These are phyloP conservation scores for Populus hybrid DNA, from an alignment of 441 rosid genomes.

Conservation along the genomic window DNA sequence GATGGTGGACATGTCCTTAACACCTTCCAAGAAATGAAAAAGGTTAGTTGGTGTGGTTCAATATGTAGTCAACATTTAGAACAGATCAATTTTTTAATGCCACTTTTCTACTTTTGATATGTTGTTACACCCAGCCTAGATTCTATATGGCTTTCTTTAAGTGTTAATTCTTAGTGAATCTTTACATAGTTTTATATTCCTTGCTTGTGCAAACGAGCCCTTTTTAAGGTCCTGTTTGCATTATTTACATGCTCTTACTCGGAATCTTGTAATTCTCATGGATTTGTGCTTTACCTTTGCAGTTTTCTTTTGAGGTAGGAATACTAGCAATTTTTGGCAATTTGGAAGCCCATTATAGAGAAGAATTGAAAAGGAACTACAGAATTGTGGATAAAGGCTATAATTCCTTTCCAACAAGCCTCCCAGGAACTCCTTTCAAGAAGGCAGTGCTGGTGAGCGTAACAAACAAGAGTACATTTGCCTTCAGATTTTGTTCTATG, in stretches of 20 bases:
- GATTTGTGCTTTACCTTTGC: constrained; percentile 14
- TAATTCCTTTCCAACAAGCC: constrained; percentile 54
- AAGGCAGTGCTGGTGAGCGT: constrained; percentile 48
- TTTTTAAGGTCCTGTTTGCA: neutral
- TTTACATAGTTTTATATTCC: neutral
- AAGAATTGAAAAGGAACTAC: constrained; percentile 50
- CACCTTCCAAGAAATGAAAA: constrained; percentile 67
- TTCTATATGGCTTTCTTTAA: neutral
- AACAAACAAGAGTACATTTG: neutral
- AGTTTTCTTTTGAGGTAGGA: constrained; percentile 75
- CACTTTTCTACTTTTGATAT: neutral
- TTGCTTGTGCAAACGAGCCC: neutral
- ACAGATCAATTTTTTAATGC: neutral
- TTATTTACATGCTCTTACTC: neutral
- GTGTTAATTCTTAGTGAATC: neutral
- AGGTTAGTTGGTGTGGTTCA: constrained; percentile 26
- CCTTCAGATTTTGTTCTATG: neutral
- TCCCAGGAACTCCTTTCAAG: constrained; percentile 55
- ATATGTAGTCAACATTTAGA: neutral
- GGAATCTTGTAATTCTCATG: neutral
- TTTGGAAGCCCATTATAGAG: constrained; percentile 43
- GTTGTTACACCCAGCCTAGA: neutral
- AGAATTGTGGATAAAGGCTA: constrained; percentile 53
- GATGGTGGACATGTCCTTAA: constrained; percentile 40
- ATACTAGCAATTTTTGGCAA: constrained; percentile 51